Base-by-base conservation (phyloP, 1,139 yeast species). In the Insectozyma bohioensis region DNA sequence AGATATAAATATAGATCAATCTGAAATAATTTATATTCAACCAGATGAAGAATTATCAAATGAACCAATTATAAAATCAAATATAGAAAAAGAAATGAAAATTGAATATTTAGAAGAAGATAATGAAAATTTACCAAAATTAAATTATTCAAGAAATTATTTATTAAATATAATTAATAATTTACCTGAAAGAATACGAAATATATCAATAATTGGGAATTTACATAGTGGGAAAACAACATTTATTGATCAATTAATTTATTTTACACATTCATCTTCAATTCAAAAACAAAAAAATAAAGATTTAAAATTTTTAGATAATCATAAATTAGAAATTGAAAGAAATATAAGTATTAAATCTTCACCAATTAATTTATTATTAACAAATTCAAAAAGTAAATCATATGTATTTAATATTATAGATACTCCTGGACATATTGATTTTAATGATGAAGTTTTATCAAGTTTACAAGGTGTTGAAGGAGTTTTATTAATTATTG, bases 391-490 rank as follows among this genome's bases (percentile, higher is more conserved):
- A 17, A 65, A 63, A 13, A 79, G 72, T 1, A 76, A 71, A 42
- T 80, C 95, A 0, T 61, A 62, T 23, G 72, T 77, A 1, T 49
- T 82, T 18, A 86, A 84, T 47, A 46, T 88, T 3, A 43, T 87
- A 1, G 98, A 94, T 49, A 70, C 95, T 0, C 99, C 99, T 0
- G 99, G 99, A 0, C 97, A 92, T 57, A 73, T 76, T 1, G 82
- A 87, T 48, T 92, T 92, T 51, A 58, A 70, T 20, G 96, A 86
- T 50, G 97, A 92, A 47, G 63, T 78, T 3, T 67, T 77, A 0
- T 70, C 78, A 1, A 74, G 84, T 0, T 54, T 81, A 13, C 56
- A 76, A 19, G 65, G 79, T 1, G 74, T 74, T 0, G 97, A 92
- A 43, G 79, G 83, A 2, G 76, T 75, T 0, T 62, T 82, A 0